A percentile compares a stretch with the other conserved stretches of the same genome.
These are phyloP conservation scores for Curvularia verruculosa DNA, from an alignment of 2,329 filamentous ascomycete genomes.

Conservation along the genomic window DNA sequence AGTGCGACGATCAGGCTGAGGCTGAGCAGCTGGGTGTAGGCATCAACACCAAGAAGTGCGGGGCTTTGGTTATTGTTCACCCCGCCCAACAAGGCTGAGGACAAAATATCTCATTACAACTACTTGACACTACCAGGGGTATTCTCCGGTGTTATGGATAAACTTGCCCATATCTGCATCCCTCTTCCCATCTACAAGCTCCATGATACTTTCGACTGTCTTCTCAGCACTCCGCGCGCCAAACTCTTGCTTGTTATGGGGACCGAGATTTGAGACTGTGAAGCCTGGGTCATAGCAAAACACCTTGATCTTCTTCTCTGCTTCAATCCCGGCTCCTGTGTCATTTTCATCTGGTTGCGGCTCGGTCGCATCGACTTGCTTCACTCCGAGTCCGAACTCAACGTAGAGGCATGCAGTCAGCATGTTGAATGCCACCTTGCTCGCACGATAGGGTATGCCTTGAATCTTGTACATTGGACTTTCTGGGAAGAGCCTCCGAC, in stretches of 20 bases:
- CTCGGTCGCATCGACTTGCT: conserved; percentile 14
- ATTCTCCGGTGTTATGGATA: conserved; percentile 41
- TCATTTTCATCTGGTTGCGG: neutral
- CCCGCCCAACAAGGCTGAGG: neutral
- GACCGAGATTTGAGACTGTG: conserved; percentile 43
- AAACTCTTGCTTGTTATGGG: conserved; percentile 42
- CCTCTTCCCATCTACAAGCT: conserved; percentile 47
- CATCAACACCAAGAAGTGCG: neutral
- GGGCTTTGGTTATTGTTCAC: neutral
- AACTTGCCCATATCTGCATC: conserved; percentile 44
- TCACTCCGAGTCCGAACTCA: conserved; percentile 32
- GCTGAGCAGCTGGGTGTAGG: neutral
- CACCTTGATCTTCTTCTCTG: conserved; percentile 39
- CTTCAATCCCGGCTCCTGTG: conserved; percentile 10
- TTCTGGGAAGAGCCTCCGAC: conserved; percentile 31
- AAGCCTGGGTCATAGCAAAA: conserved; percentile 51
- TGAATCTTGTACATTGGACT: conserved; percentile 36
- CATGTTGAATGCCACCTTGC: conserved; percentile 52
- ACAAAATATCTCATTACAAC: neutral
- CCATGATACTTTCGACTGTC: conserved; percentile 43
- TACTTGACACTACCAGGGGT: conserved; percentile 36
- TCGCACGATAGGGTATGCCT: conserved; percentile 42
- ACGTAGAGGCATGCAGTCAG: conserved; percentile 41
- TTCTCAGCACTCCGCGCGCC: conserved; percentile 46
- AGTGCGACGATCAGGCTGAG: neutral